Evolutionary conservation across 345 rosid genomes (phyloP).

Genomic region (Salix purpurea): DNA sequence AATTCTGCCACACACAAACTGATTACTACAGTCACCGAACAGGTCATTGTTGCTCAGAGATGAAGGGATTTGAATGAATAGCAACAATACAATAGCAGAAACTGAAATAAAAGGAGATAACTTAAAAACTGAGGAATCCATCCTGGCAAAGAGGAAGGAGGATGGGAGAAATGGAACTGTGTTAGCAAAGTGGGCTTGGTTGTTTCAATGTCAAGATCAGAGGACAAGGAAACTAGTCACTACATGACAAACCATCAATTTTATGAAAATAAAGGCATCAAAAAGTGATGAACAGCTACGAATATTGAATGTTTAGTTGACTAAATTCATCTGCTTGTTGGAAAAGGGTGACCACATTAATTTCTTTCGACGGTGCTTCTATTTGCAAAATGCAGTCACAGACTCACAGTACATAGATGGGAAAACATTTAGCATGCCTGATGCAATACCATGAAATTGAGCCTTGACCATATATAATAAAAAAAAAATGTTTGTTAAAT

Average conservation of each 20-base stretch:
- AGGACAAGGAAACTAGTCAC: neutral
- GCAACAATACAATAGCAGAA: neutral
- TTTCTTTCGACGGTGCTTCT: neutral
- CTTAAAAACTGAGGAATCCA: neutral
- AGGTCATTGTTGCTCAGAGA: neutral
- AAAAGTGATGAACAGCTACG: neutral
- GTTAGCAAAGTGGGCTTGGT: neutral
- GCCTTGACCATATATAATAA: neutral
- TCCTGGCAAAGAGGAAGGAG: neutral
- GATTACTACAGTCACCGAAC: neutral
- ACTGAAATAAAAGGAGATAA: neutral
- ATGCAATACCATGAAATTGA: neutral
- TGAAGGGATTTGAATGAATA: neutral
- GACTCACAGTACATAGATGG: neutral
- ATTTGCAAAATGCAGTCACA: too few relatives aligned
- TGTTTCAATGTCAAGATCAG: neutral
- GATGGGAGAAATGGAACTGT: neutral
- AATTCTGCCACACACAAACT: slow-evolving; percentile 31
- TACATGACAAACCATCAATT: neutral
- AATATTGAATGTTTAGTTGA: neutral
- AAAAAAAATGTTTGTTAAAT: too few relatives aligned
- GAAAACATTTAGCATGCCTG: neutral
- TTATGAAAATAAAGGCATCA: neutral
- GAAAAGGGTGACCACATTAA: neutral
- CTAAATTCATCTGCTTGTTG: neutral